Evolutionary conservation across 2,329 filamentous ascomycete species (phyloP).

Genomic region (Aspergillus sp.): DNA sequence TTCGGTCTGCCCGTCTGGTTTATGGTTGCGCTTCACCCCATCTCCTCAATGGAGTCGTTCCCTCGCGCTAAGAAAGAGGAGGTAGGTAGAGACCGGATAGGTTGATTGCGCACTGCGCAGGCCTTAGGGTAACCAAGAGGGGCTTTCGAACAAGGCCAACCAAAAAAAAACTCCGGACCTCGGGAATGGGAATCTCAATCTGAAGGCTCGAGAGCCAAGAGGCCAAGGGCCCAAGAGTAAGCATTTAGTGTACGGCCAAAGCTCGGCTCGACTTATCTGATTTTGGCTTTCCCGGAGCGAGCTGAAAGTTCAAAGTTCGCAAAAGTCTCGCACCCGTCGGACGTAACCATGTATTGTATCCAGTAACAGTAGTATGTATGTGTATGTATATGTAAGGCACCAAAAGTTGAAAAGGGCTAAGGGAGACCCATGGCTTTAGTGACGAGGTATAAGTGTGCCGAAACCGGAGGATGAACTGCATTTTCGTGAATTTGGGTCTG

Average conservation of each 20-base stretch:
- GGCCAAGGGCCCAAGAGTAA: no score
- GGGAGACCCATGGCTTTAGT: neutral
- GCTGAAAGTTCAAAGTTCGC: neutral
- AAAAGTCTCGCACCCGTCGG: neutral
- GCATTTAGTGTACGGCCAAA: neutral
- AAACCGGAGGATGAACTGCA: neutral
- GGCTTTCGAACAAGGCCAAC: neutral
- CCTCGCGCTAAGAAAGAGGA: neutral
- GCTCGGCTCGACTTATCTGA: neutral
- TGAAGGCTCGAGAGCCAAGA: no score
- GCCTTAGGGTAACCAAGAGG: neutral
- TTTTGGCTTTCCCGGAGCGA: neutral
- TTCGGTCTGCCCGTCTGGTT: neutral
- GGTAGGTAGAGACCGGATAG: no score
- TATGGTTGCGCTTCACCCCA: neutral
- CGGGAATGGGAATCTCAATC: neutral
- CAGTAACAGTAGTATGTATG: no score
- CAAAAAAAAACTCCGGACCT: neutral
- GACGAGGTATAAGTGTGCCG: no score
- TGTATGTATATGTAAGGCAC: neutral
- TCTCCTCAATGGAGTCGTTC: neutral
- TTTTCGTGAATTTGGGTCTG: neutral
- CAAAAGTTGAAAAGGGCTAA: neutral
- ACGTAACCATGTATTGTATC: no score
- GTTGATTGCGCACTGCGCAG: no score